Evolutionary conservation across 768 basidiomycete genomes (phyloP).

Genomic region (Suillus sp.): DNA sequence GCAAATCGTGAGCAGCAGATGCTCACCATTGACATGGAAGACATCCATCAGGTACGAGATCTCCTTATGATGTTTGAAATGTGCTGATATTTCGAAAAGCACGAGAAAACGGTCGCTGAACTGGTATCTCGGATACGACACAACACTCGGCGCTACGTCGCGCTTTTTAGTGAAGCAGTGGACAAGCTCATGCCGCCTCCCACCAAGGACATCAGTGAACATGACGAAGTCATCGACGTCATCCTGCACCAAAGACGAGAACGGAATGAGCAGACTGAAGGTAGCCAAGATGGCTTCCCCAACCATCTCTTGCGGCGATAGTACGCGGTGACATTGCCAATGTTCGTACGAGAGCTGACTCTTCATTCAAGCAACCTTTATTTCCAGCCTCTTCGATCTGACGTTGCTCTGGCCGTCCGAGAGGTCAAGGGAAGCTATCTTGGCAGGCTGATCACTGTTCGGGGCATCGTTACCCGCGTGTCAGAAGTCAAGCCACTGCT

Average conservation of each 20-base stretch:
- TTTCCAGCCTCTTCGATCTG: conserved; percentile 83
- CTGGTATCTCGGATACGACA: conserved; percentile 77
- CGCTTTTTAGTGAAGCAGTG: conserved; percentile 86
- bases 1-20: conserved; percentile 93
- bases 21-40: conserved; percentile 87
- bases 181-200: conserved; percentile 89
- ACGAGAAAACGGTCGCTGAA: conserved; percentile 69
- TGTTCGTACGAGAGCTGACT: conserved; percentile 6
- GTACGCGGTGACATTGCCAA: conserved; percentile 53
- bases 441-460: conserved; percentile 93
- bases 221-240: conserved; percentile 95
- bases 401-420: conserved; percentile 83
- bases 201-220: conserved; percentile 85
- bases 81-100: conserved; percentile 41
- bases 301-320: conserved; percentile 92
- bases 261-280: conserved; percentile 81
- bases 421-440: conserved; percentile 85
- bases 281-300: conserved; percentile 79
- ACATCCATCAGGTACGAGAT: conserved; percentile 67
- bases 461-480: conserved; percentile 97
- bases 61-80: neutral
- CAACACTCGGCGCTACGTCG: conserved; percentile 90
- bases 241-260: conserved; percentile 93
- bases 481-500: conserved; percentile 98
- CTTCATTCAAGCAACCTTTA: conserved; percentile 77